Percentiles rank a stretch among this genome's conserved stretches.
These are phyloP conservation scores for Entrophospora sp. DNA, from an alignment of 192 early-diverging fungal species.

Conservation along the genomic window DNA sequence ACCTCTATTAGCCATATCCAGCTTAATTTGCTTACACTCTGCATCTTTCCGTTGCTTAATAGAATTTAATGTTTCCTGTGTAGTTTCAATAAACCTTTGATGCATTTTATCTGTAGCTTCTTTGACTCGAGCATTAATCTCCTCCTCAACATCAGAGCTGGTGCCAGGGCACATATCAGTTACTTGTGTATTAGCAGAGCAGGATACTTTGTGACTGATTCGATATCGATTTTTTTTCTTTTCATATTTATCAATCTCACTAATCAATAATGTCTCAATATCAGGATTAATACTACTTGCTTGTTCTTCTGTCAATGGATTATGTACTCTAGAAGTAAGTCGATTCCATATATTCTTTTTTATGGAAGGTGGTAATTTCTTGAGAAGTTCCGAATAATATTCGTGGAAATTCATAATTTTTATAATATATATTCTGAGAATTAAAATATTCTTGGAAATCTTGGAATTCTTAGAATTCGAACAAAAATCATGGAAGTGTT, in stretches of 20 bases:
- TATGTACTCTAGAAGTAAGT: background rate
- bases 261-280: background rate
- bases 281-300: background rate
- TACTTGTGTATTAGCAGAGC: no score
- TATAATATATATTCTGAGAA: no score
- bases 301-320: background rate
- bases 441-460: no score
- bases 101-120: constrained; percentile 1
- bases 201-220: no score
- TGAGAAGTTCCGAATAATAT: background rate
- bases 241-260: background rate
- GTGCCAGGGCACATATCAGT: background rate
- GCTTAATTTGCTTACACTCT: background rate
- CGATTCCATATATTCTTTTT: background rate
- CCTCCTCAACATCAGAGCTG: background rate
- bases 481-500: no score
- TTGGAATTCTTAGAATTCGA: no score
- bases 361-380: background rate
- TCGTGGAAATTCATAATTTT: background rate
- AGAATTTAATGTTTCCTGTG: background rate
- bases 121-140: constrained; percentile 11
- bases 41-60: constrained; percentile 8
- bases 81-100: background rate
- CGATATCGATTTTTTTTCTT: background rate
- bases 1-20: background rate